Base-by-base conservation (phyloP, 495 filamentous ascomycete species). In the Penicillium desertorum region DNA sequence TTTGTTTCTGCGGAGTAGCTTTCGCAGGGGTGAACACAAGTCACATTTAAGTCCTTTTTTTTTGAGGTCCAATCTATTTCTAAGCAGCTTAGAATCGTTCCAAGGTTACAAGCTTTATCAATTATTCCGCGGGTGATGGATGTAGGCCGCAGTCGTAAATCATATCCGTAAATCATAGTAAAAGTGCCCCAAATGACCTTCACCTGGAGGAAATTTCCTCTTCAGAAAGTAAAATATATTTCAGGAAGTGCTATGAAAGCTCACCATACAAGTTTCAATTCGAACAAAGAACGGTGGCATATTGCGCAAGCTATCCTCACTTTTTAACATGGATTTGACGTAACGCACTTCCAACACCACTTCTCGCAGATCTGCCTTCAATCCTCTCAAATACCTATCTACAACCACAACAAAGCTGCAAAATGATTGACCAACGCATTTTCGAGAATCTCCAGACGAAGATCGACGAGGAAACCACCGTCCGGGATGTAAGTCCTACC, bases 401-500 rank as follows among this genome's bases (percentile, higher is more conserved):
- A 42, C 36, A 47, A 30, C 32, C 37, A 50, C 53, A 47, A 44
- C 27, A 23, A 25, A 58, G 29, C 59, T 30, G 34, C 61, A 74
- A 67, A 58, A 79, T 79, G 76, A 87, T 96, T 46, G 86, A 95
- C 72, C 86, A 88, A 45, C 80, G 76, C 29, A 92, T 98, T 64
- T 97, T 98, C 71, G 86, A 91, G 59, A 79, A 87, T 65, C 86
- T 98, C 54, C 93, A 96, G 71, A 75, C 83, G 44, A 92, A 91
- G 67, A 89, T 96, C 62, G 95, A 98, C 65, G 87, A 93, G 66
- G 94, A 98, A 72, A 77, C 81, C 17, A 76, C 79, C 42, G 81
- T 94, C 46, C 86, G 89, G 61, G 93, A 97, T 67, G 86, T 88
- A 68, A 66, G 76, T 64, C n/a, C 29, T 42, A 39, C 29, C 36